Percentiles rank a stretch among this genome's conserved stretches.
These are phyloP conservation scores for barrel medic (Medicago truncatula) DNA, from an alignment of 306 rosid genomes.

Conservation along the genomic window MtrunA17r5.0-ANR NC_053044.1:38507501-38508000, in stretches of 20 bases:
- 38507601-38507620: conserved; percentile 65
- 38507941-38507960: conserved; percentile 74
- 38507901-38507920: conserved; percentile 74
- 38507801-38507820: conserved; percentile 24
- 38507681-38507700: no score
- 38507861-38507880: conserved; percentile 24
- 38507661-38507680: conserved; percentile 22
- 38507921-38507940: conserved; percentile 66
- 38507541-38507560: conserved; percentile 75
- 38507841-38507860: not conserved
- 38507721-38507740: conserved; percentile 24
- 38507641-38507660: conserved; percentile 51
- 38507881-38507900: conserved; percentile 42
- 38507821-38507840: conserved; percentile 1
- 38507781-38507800: conserved; percentile 34
- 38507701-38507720: conserved; percentile 29
- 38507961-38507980: conserved; percentile 78
- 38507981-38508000: conserved; percentile 75
- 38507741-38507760: not conserved
- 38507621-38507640: conserved; percentile 78
- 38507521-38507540: conserved; percentile 80
- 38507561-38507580: conserved; percentile 82
- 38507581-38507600: conserved; percentile 94
- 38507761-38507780: conserved; percentile 6
- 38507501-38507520: conserved; percentile 47